A percentile compares a stretch with the other conserved stretches of the same genome.
Evolutionary conservation across 169 alveolate species (phyloP).

Genomic region (Plasmodium adleri): DNA sequence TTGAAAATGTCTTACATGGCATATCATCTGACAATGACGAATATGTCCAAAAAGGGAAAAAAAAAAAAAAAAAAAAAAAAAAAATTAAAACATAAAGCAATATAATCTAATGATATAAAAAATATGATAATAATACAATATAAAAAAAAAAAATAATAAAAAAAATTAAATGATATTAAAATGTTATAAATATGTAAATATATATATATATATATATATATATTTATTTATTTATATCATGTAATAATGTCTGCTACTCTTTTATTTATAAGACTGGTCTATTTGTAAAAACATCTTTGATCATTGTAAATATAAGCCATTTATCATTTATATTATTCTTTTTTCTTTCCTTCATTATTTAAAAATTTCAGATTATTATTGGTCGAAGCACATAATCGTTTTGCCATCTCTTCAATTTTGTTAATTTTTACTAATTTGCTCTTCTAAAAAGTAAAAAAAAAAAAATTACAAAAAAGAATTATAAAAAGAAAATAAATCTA

Average conservation of each 20-base stretch:
- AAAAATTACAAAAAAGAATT: not conserved
- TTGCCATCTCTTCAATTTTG: constrained; percentile 69
- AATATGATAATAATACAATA: not conserved
- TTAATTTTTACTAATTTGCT: constrained; percentile 57
- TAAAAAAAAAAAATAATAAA: constrained; percentile 8
- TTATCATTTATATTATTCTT: not conserved
- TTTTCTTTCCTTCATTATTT: constrained; percentile 17
- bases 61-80: not conserved
- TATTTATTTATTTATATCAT: not conserved
- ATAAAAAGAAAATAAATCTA: not conserved
- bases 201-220: not conserved
- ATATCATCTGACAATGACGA: constrained; percentile 4
- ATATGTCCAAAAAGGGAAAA: constrained; percentile 1
- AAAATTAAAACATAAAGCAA: not conserved
- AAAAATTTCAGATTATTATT: constrained; percentile 38
- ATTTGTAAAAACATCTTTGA: not conserved
- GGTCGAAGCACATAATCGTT: constrained; percentile 45
- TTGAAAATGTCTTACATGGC: constrained; percentile 51
- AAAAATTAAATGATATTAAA: not conserved
- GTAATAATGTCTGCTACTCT: not conserved
- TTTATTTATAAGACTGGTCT: not conserved
- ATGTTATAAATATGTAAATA: not conserved
- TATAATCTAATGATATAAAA: not conserved
- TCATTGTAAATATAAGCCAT: not conserved
- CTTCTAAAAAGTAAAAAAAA: constrained; percentile 19